Evolutionary conservation across 768 basidiomycete species (phyloP), one percentile per base, ranked within the genome.

Genomic region (Panaeolus cyanescens): DNA sequence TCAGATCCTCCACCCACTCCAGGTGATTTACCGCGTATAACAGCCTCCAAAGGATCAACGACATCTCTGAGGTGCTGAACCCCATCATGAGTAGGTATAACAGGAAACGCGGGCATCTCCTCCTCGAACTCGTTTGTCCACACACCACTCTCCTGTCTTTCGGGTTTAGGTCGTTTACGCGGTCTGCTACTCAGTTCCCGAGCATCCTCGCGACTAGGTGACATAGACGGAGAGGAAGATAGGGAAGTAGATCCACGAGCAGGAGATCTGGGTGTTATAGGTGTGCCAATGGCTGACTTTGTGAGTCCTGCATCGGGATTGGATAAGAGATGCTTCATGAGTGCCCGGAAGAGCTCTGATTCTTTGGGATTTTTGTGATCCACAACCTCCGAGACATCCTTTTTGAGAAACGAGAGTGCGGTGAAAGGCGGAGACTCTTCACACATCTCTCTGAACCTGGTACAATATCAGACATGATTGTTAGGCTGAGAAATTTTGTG

Each of bases 401-500:
- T 85, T 70, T 89, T 88, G 32, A 94, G 75, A 74, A 92, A 93
- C 13, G 77, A 80, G 37, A 94, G 79, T 0, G 92, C 89, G 67
- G 86, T 83, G 22, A 90, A 80, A 0, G 85, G 77, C 1, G 86
- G 72, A 15, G 73, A 78, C 45, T 85, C 84, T 70, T 86, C 85
- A 67, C 90, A 91, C 82, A 92, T 87, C 68, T 94, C 92, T n/a
- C 88, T 85, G 75, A 93, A 93, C 66, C 92, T 93, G 65, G 30
- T 30, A 9, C 32, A 55, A 32, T 25, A 17, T 33, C 31, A 33
- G 55, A n/a, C n/a, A n/a, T n/a, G n/a, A n/a, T n/a, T n/a, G n/a
- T 28, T 62, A 31, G 30, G 34, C 31, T 32, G 5, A 31, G n/a
- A 34, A 59, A 30, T 7, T 12, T 30, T 5, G 55, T 9, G 30